These are phyloP conservation scores for Discostella stelligeroides DNA, from an alignment of 108 stramenopile species.

Conservation along the genomic window DNA sequence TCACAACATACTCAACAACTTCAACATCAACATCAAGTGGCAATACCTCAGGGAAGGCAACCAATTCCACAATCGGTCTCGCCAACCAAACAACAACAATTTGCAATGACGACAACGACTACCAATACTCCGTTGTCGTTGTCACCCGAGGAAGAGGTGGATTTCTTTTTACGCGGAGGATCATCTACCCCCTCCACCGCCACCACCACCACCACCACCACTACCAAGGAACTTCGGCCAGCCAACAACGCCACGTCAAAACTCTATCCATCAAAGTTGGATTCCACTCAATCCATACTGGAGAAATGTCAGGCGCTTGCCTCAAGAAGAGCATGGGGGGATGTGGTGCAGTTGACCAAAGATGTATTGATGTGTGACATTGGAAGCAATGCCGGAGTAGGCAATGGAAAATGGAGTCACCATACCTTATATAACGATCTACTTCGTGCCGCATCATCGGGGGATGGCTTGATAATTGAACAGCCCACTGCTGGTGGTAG, in stretches of 20 bases:
- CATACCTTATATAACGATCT: conserved; percentile 16
- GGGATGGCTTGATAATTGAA: not conserved
- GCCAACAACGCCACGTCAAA: too few species aligned
- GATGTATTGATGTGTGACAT: conserved; percentile 19
- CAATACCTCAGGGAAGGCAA: not conserved
- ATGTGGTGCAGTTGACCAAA: conserved; percentile 61
- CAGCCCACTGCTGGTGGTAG: not conserved
- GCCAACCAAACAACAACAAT: conserved; percentile 8
- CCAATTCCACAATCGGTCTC: not conserved
- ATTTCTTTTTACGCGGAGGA: conserved; percentile 23
- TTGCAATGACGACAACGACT: too few species aligned
- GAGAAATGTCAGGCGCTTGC: conserved; percentile 42
- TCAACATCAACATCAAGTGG: conserved; percentile 8
- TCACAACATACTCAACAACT: not conserved
- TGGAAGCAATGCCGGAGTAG: not conserved
- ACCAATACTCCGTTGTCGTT: not conserved
- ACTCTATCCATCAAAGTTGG: conserved; percentile 15
- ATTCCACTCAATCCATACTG: conserved; percentile 1
- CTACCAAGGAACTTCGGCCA: conserved; percentile 7
- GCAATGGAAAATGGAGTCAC: not conserved
- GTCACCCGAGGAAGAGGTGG: conserved; percentile 40
- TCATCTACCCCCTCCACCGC: not conserved
- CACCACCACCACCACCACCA: too few species aligned
- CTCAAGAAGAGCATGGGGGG: conserved; percentile 74
- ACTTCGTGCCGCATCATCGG: conserved; percentile 17